Percentiles rank a stretch among this genome's conserved stretches.
phyloP scores from a whole-genome alignment of 2,329 filamentous ascomycete species.

The Botrytis elliptica region DNA sequence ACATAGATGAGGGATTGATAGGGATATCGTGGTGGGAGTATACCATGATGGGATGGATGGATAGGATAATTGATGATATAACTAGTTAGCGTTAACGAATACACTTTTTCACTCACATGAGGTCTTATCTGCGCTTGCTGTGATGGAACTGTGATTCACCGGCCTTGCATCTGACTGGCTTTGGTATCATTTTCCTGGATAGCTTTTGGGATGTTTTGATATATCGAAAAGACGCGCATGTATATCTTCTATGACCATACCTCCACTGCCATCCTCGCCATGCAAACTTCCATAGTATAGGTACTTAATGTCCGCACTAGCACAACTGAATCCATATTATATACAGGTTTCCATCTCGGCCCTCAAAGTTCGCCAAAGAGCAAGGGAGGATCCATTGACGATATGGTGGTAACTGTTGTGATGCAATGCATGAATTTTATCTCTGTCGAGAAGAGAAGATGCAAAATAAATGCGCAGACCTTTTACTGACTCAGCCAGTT shows the following conservation, averaged over 20 bases:
- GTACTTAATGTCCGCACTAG: background rate
- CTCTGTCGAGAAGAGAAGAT: background rate
- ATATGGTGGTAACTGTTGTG: background rate
- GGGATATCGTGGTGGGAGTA: slow-evolving; percentile 17
- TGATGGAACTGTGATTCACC: background rate
- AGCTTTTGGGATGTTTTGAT: background rate
- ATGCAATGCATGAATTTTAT: background rate
- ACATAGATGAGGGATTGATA: slow-evolving; percentile 21
- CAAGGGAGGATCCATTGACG: background rate
- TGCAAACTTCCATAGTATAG: slow-evolving; percentile 8
- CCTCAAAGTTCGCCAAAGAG: background rate
- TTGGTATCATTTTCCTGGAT: background rate
- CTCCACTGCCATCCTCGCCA: background rate
- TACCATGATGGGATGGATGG: slow-evolving; percentile 20
- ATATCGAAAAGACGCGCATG: background rate
- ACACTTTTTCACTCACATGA: background rate
- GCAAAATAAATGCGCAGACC: background rate
- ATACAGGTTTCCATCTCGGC: background rate
- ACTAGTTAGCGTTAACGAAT: slow-evolving; percentile 24
- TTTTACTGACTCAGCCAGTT: background rate
- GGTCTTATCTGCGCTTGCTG: background rate
- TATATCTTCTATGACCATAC: slow-evolving; percentile 1
- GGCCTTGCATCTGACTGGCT: background rate
- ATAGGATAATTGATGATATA: slow-evolving; percentile 24
- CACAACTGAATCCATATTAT: slow-evolving; percentile 4